These are phyloP conservation scores for Penicillium sp. DNA, from an alignment of 2,329 filamentous ascomycete species.

Conservation along the genomic window DNA sequence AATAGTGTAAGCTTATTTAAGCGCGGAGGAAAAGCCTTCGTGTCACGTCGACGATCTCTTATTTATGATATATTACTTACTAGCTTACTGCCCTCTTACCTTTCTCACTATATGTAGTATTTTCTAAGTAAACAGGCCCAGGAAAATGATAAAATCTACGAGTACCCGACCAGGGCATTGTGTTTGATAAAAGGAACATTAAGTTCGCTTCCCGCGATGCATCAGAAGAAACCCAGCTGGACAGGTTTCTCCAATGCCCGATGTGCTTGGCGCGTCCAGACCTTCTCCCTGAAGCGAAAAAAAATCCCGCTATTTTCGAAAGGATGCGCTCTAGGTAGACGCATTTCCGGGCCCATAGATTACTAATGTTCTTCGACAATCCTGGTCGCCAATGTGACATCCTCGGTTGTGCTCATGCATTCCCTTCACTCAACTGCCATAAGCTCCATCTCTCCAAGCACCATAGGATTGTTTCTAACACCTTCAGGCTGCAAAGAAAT, in stretches of 20 bases:
- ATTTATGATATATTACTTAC: constrained; percentile 21
- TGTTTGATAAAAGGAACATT: too few species aligned
- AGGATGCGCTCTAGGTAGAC: constrained; percentile 10
- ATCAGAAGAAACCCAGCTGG: too few species aligned
- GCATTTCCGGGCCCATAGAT: constrained; percentile 13
- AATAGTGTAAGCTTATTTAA: constrained; percentile 12
- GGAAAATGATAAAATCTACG: constrained; percentile 29
- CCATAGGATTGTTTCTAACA: constrained; percentile 1
- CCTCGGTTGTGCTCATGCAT: constrained; percentile 3
- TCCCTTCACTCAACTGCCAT: constrained; percentile 9
- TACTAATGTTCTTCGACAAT: constrained; percentile 11
- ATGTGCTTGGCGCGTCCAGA: constrained; percentile 7
- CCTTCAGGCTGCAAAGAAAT: too few species aligned
- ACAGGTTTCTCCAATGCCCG: constrained; percentile 2
- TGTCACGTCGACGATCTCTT: constrained; percentile 25
- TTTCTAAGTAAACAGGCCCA: constrained; percentile 22
- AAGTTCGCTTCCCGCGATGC: too few species aligned
- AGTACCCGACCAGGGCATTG: constrained; percentile 16
- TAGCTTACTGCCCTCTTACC: constrained; percentile 16
- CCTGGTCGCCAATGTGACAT: constrained; percentile 11
- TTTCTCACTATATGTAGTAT: constrained; percentile 21
- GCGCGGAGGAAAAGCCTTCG: not conserved
- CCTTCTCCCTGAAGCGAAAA: constrained; percentile 2
- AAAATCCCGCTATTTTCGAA: constrained; percentile 12
- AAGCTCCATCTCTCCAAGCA: constrained; percentile 11